Base-by-base conservation (phyloP, 345 rosid genomes). In the Euclidium syriacum region DNA sequence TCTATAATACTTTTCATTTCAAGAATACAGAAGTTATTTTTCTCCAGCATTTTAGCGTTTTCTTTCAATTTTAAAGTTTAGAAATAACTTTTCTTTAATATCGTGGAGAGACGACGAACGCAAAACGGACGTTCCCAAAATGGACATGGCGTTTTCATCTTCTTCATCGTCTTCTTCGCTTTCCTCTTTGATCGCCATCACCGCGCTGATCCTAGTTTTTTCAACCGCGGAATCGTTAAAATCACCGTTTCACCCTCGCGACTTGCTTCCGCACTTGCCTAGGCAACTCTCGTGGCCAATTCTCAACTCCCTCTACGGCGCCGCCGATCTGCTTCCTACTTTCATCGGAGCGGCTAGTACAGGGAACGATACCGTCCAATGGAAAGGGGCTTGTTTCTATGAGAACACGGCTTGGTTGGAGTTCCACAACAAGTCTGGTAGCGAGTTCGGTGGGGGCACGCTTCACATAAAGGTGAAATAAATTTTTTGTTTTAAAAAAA, bases 331-430 rank as follows among this genome's bases (percentile, higher is more conserved):
- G 51, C 71, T 94, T 41, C 99, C 99, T 2, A 57, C 87, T 44
- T 94, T 87, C 57, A 96, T 94, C 17, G 99, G 97, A 33, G 57
- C 96, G 19, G 95, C 85, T 29, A 36, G 27, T 46, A n/a, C 27
- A 27, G 64, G 15, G 3, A 84, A 81, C 58, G 55, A 19, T 55
- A 4, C 77, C 34, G 75, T 77, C 6, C 51, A 72, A 24, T 89
- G 99, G 99, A 92, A 90, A 59, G 97, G 99, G n/a, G 91, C 97
- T 11, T 92, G 99, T 73, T 92, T 92, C 63, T 83, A 75, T 55
- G 29, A 85, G 51, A 87, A 81, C 78, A 62, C 23, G 1, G 96
- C 97, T 30, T 78, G 86, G 91, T 66, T 92, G 65, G 99, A 92
- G 84, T 90, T 92, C 42, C 91, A 88, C 42, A 92, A 89, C 52